A percentile compares a stretch with the other conserved stretches of the same genome.
Evolutionary conservation across 148 eudicot genomes (phyloP).

Genomic region (Chenopodium quinoa): DNA sequence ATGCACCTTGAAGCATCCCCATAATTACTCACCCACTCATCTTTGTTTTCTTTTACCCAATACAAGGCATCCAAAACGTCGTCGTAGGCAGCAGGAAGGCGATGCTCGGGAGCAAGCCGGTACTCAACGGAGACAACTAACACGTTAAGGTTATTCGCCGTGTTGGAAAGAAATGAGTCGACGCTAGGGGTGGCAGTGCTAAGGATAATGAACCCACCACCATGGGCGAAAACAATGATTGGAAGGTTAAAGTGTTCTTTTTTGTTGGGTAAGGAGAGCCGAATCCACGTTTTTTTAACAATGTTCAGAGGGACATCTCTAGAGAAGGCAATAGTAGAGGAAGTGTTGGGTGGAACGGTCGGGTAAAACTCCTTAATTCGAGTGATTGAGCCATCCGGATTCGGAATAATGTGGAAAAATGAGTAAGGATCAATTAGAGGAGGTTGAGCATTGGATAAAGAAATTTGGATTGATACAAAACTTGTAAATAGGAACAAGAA

Average conservation of each 20-base stretch:
- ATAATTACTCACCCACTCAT: constrained; percentile 29
- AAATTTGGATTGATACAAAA: not conserved
- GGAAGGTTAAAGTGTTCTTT: constrained; percentile 8
- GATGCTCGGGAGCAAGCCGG: constrained; percentile 41
- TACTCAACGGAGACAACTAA: constrained; percentile 41
- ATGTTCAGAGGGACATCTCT: constrained; percentile 26
- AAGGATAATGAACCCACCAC: constrained; percentile 28
- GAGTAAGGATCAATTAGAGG: constrained; percentile 22
- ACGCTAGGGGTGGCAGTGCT: constrained; percentile 3
- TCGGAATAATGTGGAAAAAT: constrained; percentile 21
- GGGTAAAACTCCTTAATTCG: constrained; percentile 11
- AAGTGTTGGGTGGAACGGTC: constrained; percentile 19
- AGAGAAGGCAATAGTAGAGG: constrained; percentile 7
- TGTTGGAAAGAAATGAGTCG: constrained; percentile 14
- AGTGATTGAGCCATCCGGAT: constrained; percentile 30
- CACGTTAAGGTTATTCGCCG: constrained; percentile 9
- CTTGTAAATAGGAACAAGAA: not conserved
- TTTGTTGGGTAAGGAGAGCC: constrained; percentile 26
- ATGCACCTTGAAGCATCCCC: constrained; percentile 29
- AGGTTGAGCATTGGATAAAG: not conserved
- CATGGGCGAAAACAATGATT: constrained; percentile 24
- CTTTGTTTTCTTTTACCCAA: constrained; percentile 27
- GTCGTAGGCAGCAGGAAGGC: constrained; percentile 43
- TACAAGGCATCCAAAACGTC: constrained; percentile 37
- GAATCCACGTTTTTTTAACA: constrained; percentile 25